A percentile compares a stretch with the other conserved stretches of the same genome.
Conservation (phyloP, 2,329 filamentous ascomycete genomes). For the Fusarium metavorans region DNA sequence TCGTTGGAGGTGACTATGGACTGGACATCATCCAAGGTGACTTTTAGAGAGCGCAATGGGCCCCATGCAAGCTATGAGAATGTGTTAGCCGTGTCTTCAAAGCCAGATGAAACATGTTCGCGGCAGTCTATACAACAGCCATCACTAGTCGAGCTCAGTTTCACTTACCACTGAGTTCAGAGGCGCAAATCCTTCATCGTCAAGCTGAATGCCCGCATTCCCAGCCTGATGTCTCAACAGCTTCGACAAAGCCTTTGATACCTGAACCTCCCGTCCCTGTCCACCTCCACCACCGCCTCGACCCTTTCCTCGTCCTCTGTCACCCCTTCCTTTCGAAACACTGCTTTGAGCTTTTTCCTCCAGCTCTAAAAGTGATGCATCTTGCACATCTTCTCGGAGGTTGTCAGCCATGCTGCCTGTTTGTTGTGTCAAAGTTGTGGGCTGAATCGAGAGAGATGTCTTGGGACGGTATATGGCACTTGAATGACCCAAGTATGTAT, state of each 20-base stretch:
- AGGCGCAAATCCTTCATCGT: conserved; percentile 69
- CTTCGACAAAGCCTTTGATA: conserved; percentile 67
- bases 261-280: conserved; percentile 57
- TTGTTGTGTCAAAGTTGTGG: background rate
- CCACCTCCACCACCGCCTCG: conserved; percentile 48
- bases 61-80: conserved; percentile 63
- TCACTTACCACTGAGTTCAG: conserved; percentile 69
- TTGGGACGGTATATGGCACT: background rate
- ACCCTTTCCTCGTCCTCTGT: conserved; percentile 41
- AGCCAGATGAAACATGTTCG: background rate
- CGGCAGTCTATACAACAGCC: background rate
- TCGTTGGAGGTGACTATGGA: conserved; percentile 79
- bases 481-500: background rate
- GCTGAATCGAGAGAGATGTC: background rate
- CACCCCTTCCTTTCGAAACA: conserved; percentile 31
- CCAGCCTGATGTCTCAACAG: conserved; percentile 68
- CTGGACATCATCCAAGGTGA: conserved; percentile 81
- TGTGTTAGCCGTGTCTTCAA: conserved; percentile 8
- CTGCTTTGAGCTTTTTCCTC: conserved; percentile 43
- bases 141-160: background rate
- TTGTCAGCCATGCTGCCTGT: conserved; percentile 35
- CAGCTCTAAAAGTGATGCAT: conserved; percentile 30
- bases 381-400: conserved; percentile 3
- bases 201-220: conserved; percentile 67
- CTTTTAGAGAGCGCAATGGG: conserved; percentile 74